phyloP scores from a whole-genome alignment of 164 flowering plant genomes.

The Nelumbo lutea region DNA sequence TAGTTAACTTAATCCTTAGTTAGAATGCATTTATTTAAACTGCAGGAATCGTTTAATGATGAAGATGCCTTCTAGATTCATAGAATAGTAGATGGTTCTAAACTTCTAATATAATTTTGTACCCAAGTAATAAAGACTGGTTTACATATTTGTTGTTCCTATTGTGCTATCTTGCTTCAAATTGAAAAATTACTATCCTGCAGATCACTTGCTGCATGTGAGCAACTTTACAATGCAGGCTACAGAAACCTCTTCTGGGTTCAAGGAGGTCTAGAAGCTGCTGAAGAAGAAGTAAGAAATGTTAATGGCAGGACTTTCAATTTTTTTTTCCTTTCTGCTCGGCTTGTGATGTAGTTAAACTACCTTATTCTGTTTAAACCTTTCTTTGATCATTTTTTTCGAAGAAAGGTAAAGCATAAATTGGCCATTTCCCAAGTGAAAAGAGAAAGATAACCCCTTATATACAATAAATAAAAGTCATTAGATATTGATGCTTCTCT shows the following conservation, averaged over 20 bases:
- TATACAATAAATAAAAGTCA: no score
- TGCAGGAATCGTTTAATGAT: background rate
- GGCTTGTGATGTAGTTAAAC: no score
- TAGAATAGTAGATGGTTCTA: background rate
- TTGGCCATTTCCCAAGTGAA: no score
- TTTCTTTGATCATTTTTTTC: no score
- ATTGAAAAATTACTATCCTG: slow-evolving; percentile 8
- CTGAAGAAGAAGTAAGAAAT: slow-evolving; percentile 79
- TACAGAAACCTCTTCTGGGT: slow-evolving; percentile 89
- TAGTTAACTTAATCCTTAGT: background rate
- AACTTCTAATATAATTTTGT: background rate
- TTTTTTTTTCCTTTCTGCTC: background rate
- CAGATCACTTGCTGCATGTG: slow-evolving; percentile 99
- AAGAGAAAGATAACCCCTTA: no score
- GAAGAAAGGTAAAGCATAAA: no score
- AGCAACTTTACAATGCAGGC: slow-evolving; percentile 81
- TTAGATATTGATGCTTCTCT: no score
- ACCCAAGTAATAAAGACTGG: background rate
- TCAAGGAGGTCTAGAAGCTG: slow-evolving; percentile 93
- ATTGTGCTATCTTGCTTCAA: slow-evolving; percentile 1
- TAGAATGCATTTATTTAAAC: background rate
- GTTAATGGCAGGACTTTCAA: background rate
- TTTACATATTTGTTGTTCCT: background rate
- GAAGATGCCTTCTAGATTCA: background rate
- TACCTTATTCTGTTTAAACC: no score